These are phyloP conservation scores for Pythium aquatile DNA, from an alignment of 352 stramenopile genomes.

Conservation along the genomic window DNA sequence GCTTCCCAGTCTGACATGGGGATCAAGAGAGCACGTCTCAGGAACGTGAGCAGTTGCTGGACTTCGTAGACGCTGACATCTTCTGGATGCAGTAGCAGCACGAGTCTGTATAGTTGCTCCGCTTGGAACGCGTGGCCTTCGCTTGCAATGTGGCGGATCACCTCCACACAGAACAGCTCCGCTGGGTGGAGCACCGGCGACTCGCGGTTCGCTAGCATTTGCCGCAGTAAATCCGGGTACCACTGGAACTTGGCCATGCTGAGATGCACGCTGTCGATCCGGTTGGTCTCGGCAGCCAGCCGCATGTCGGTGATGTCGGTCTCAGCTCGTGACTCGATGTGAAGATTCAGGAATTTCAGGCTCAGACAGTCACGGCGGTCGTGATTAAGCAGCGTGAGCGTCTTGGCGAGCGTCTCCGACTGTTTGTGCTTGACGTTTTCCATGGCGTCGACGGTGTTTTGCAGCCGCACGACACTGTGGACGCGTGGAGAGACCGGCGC, in stretches of 20 bases:
- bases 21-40: constrained; percentile 40
- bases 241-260: constrained; percentile 38
- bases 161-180: constrained; percentile 53
- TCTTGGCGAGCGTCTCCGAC: constrained; percentile 34
- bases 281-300: constrained; percentile 39
- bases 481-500: constrained; percentile 2
- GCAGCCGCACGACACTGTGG: constrained; percentile 56
- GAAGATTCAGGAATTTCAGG: constrained; percentile 49
- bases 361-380: constrained; percentile 54
- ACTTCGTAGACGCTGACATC: constrained; percentile 43
- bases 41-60: constrained; percentile 51
- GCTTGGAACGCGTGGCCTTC: constrained; percentile 44
- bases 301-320: constrained; percentile 55
- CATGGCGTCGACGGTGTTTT: constrained; percentile 45
- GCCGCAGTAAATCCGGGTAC: constrained; percentile 53
- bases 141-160: constrained; percentile 42
- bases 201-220: constrained; percentile 42
- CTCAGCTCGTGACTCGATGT: constrained; percentile 33
- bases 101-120: constrained; percentile 42
- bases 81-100: constrained; percentile 44
- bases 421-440: constrained; percentile 44
- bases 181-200: constrained; percentile 34
- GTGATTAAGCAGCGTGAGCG: constrained; percentile 44
- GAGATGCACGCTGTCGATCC: constrained; percentile 28
- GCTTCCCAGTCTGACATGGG: constrained; percentile 36